Conservation (phyloP, 2,329 filamentous ascomycete genomes). For the Ophiobolus disseminans region DNA sequence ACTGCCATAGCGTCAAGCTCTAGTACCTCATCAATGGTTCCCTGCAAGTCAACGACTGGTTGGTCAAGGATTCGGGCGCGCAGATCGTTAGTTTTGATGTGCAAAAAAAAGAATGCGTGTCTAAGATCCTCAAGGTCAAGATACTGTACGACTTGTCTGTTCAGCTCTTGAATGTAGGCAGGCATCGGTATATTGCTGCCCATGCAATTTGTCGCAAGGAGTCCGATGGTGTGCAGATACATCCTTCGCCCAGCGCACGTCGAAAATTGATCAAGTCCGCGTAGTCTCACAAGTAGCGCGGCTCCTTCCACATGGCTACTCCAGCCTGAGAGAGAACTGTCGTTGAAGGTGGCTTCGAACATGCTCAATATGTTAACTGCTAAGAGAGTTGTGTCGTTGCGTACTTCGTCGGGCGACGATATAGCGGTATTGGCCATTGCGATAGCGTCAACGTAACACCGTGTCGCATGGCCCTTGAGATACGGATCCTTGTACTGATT, state of each 20-base stretch:
- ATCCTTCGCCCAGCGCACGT: conserved; percentile 39
- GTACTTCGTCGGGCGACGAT: conserved; percentile 27
- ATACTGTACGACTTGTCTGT: conserved; percentile 29
- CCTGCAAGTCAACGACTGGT: conserved; percentile 18
- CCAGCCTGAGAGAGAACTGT: conserved; percentile 40
- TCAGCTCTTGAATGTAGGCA: conserved; percentile 32
- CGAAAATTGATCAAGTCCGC: conserved; percentile 38
- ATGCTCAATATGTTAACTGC: conserved; percentile 41
- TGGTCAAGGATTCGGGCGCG: conserved; percentile 33
- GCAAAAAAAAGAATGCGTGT: conserved; percentile 38
- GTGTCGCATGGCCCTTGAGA: conserved; percentile 37
- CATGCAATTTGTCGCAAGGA: conserved; percentile 40
- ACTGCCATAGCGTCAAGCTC: conserved; percentile 31
- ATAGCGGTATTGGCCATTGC: conserved; percentile 43
- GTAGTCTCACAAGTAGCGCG: conserved; percentile 38
- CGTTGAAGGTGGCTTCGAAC: conserved; percentile 45
- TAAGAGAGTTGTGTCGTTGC: conserved; percentile 40
- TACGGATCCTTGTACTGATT: conserved; percentile 34
- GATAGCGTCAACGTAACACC: conserved; percentile 42
- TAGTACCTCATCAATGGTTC: conserved; percentile 34
- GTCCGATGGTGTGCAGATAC: conserved; percentile 39
- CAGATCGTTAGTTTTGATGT: conserved; percentile 36
- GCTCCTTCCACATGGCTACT: conserved; percentile 47
- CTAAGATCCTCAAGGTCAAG: conserved; percentile 31
- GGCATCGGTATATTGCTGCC: conserved; percentile 31